Percentiles rank a stretch among this genome's conserved stretches.
phyloP scores from a whole-genome alignment of 2,329 filamentous ascomycete genomes.

The Arthrinium puccinioides region DNA sequence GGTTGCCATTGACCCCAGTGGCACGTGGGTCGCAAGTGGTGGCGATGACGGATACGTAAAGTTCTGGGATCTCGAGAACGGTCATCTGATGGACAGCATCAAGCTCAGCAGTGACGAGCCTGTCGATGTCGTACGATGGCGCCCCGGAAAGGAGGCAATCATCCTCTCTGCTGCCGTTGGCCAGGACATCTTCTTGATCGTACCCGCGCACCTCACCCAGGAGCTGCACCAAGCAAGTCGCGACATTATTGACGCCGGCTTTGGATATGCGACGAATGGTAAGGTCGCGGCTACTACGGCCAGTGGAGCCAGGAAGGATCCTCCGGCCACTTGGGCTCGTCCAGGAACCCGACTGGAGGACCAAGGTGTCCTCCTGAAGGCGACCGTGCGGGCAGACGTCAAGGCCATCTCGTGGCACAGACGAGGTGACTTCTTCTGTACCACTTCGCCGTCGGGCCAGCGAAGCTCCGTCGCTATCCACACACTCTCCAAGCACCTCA shows the following conservation, averaged over 20 bases:
- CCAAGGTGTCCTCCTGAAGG: constrained; percentile 71
- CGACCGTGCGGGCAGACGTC: constrained; percentile 71
- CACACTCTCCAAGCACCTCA: constrained; percentile 89
- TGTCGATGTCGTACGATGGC: constrained; percentile 84
- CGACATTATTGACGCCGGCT: constrained; percentile 78
- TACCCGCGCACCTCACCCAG: constrained; percentile 66
- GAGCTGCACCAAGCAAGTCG: constrained; percentile 68
- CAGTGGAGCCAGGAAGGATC: constrained; percentile 60
- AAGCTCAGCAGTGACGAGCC: constrained; percentile 71
- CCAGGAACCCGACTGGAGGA: constrained; percentile 68
- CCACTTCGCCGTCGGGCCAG: constrained; percentile 75
- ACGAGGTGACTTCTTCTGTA: constrained; percentile 88
- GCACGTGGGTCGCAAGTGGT: constrained; percentile 81
- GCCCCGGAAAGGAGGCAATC: constrained; percentile 71
- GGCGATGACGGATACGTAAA: constrained; percentile 91
- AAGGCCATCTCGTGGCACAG: constrained; percentile 93
- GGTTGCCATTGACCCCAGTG: constrained; percentile 76
- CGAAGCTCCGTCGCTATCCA: constrained; percentile 84
- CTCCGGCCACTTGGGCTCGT: constrained; percentile 75
- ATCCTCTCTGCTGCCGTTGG: constrained; percentile 79
- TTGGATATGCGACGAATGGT: constrained; percentile 76
- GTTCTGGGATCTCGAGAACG: constrained; percentile 82
- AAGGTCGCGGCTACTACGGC: constrained; percentile 44
- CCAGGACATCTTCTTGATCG: constrained; percentile 78
- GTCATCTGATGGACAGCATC: constrained; percentile 73